A percentile compares a stretch with the other conserved stretches of the same genome.
Conservation (phyloP, 441 rosid genomes). For the Viola pubescens region DNA sequence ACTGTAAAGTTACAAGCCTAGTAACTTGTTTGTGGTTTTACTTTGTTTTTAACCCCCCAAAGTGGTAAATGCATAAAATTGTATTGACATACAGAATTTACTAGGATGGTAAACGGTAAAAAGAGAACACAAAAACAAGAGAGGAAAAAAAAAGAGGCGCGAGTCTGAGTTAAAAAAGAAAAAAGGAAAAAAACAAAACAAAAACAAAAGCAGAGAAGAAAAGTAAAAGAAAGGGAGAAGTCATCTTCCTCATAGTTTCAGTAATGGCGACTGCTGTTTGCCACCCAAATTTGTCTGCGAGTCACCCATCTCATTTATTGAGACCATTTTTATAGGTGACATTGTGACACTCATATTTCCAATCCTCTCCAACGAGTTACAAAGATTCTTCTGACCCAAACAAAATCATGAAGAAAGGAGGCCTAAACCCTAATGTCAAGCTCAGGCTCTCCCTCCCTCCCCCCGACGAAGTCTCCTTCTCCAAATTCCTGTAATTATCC, state of each 20-base stretch:
- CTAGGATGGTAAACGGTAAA: too few relatives aligned
- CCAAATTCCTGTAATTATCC: constrained; percentile 60
- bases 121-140: background rate
- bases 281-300: background rate
- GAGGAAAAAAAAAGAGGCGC: background rate
- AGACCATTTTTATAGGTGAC: too few relatives aligned
- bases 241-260: constrained; percentile 5
- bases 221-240: background rate
- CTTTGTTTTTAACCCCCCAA: too few relatives aligned
- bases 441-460: constrained; percentile 62
- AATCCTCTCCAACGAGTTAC: too few relatives aligned
- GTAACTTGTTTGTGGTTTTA: too few relatives aligned
- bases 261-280: constrained; percentile 3
- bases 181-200: background rate
- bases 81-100: too few relatives aligned
- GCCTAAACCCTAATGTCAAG: constrained; percentile 33
- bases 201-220: constrained; percentile 2
- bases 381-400: too few relatives aligned
- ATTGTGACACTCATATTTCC: too few relatives aligned
- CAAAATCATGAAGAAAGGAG: constrained; percentile 40
- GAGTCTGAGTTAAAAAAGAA: background rate
- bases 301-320: too few relatives aligned
- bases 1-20: too few relatives aligned
- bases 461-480: constrained; percentile 43
- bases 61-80: too few relatives aligned